Base-by-base conservation (phyloP, 768 basidiomycete genomes). In the Cyathus striatus region DNA sequence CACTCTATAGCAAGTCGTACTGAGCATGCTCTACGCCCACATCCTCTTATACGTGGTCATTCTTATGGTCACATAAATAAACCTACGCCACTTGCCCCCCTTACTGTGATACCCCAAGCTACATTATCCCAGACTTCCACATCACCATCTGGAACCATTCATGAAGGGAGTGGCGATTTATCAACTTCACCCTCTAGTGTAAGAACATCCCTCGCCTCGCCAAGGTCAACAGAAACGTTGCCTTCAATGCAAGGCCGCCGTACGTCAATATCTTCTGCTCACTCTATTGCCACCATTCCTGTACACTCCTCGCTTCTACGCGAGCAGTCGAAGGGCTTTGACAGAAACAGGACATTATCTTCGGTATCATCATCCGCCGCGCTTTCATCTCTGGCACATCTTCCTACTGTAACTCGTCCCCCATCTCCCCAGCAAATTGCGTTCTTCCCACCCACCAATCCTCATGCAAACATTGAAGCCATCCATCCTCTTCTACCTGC, bases 1-100 rank as follows among this genome's bases (percentile, higher is more conserved):
- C 77, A 83, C 53, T 85, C 84, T 13, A 57, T 73, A n/a, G 56
- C 63, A 27, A 64, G 63, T 26, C 57, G 56, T 42, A 35, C 44
- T 16, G 64, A 66, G 21, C 49, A 58, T n/a, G n/a, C n/a, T 38
- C 49, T 84, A 39, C 81, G 83, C 13, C 85, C 84, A 1, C 87
- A 89, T 55, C 87, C 86, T 5, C 71, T 89, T 40, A 87, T 89
- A 49, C 81, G 86, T 43, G 85, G 84, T 6, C 73, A 81, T 48
- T 86, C 86, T 0, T 78, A 75, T 45, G 79, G 82, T 5, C 70
- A 72, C 40, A 63, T 70, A 3, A 61, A 65, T 59, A 65, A 77
- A 56, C 75, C 78, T 32, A 68, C 76, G 6, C 83, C 86, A 25
- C 68, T 87, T 44, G 71, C 79, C 2, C 83, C 86, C 21, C 66